Evolutionary conservation across 2,329 filamentous ascomycete genomes (phyloP).

Genomic region (Colletotrichum sp.): DNA sequence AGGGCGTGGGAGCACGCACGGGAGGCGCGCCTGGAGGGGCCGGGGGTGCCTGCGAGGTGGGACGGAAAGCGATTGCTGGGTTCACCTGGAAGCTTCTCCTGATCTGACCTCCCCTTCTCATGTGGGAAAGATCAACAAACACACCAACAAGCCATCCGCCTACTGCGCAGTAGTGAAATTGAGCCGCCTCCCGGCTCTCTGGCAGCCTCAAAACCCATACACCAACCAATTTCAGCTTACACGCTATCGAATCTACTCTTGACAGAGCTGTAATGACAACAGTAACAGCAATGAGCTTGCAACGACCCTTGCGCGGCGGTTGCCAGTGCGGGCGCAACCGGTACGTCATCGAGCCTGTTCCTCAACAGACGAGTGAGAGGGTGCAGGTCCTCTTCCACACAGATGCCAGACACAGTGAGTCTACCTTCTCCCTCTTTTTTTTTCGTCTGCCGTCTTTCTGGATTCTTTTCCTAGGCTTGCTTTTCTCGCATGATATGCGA

Average conservation of each 20-base stretch:
- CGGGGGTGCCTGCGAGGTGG: background rate
- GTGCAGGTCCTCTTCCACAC: conserved; percentile 80
- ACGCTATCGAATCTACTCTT: background rate
- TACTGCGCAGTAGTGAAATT: background rate
- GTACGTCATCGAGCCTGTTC: conserved; percentile 73
- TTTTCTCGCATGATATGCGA: background rate
- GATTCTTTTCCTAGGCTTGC: background rate
- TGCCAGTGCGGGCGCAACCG: conserved; percentile 88
- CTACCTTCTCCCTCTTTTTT: background rate
- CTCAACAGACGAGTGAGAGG: conserved; percentile 57
- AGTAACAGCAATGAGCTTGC: conserved; percentile 43
- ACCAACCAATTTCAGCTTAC: background rate
- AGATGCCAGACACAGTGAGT: conserved; percentile 73
- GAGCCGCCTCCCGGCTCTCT: background rate
- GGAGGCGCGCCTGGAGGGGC: background rate
- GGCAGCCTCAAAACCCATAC: background rate
- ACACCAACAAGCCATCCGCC: background rate
- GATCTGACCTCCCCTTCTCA: background rate
- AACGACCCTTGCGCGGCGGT: conserved; percentile 70
- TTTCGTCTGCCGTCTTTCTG: background rate
- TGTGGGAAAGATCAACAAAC: conserved; percentile 2
- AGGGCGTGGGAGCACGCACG: background rate
- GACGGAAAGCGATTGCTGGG: conserved; percentile 1
- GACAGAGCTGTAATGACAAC: background rate
- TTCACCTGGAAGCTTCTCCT: conserved; percentile 21